A percentile compares a stretch with the other conserved stretches of the same genome.
phyloP scores from a whole-genome alignment of 176 grass and related monocot genomes.

The Phoenix roebelenii region DNA sequence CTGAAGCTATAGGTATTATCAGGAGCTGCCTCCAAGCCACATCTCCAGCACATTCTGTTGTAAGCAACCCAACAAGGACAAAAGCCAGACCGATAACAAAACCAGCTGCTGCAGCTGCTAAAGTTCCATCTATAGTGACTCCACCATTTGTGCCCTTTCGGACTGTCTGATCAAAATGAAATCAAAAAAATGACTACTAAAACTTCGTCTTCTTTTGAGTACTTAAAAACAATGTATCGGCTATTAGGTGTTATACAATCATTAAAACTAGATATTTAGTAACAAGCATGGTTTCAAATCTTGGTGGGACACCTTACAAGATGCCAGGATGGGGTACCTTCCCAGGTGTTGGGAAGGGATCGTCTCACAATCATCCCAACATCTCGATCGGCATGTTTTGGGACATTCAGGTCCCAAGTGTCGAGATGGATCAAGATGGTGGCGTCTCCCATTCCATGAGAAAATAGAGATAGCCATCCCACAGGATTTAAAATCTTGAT shows the following conservation, averaged over 20 bases:
- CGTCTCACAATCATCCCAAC: too few species aligned
- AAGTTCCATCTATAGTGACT: constrained; percentile 69
- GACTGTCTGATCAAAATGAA: constrained; percentile 50
- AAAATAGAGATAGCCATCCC: too few species aligned
- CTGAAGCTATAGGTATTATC: constrained; percentile 53
- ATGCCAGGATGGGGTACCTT: too few species aligned
- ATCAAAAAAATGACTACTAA: constrained; percentile 14
- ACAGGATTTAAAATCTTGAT: too few species aligned
- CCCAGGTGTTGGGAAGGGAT: too few species aligned
- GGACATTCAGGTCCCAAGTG: too few species aligned
- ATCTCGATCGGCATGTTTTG: too few species aligned
- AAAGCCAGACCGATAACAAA: constrained; percentile 60
- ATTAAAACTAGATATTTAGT: too few species aligned
- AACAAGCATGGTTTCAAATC: too few species aligned
- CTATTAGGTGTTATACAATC: neutral
- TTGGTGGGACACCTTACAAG: too few species aligned
- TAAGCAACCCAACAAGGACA: constrained; percentile 51
- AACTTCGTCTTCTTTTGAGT: neutral
- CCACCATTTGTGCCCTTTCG: constrained; percentile 85
- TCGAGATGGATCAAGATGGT: too few species aligned
- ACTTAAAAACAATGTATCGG: neutral
- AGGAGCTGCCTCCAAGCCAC: constrained; percentile 45
- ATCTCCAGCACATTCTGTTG: constrained; percentile 57
- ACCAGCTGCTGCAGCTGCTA: constrained; percentile 62
- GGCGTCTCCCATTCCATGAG: too few species aligned